phyloP scores from a whole-genome alignment of 2,329 filamentous ascomycete species.

The Mycosphaerella arachidis region DNA sequence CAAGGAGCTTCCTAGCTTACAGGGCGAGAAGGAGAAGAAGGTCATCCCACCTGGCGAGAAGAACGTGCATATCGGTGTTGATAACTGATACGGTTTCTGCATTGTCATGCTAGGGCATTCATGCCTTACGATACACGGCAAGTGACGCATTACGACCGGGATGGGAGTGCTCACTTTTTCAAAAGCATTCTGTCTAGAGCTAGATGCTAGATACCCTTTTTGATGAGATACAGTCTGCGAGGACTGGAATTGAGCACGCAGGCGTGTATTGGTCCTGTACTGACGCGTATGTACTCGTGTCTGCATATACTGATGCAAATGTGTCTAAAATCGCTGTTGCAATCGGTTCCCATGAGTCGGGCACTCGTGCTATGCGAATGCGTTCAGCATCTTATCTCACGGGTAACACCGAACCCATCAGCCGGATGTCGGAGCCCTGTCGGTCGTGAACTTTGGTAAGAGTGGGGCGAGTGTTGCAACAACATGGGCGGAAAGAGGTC shows the following conservation, averaged over 20 bases:
- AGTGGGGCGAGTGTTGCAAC: too few species aligned
- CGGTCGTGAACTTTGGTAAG: too few species aligned
- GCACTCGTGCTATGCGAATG: too few species aligned
- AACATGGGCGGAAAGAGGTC: too few species aligned
- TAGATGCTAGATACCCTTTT: constrained; percentile 11
- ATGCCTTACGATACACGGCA: constrained; percentile 2
- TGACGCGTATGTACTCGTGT: not conserved
- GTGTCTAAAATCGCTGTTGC: not conserved
- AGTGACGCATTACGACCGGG: constrained; percentile 5
- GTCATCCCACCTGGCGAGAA: constrained; percentile 58
- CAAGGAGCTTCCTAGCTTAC: constrained; percentile 68
- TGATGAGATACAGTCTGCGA: not conserved
- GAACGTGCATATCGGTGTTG: constrained; percentile 56
- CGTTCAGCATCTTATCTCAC: too few species aligned
- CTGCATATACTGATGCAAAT: not conserved
- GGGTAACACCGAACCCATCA: too few species aligned
- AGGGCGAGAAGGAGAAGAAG: constrained; percentile 52
- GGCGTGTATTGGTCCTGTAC: not conserved
- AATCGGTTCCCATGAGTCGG: too few species aligned
- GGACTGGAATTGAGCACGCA: not conserved
- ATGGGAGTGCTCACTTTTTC: constrained; percentile 1
- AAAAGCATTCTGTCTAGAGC: constrained; percentile 5
- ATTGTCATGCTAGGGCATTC: not conserved
- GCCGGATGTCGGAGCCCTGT: too few species aligned
- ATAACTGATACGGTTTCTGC: constrained; percentile 43